These are phyloP conservation scores for Zygnema circumcarinatum DNA, from an alignment of 139 green algal species.

Conservation along the genomic window DNA sequence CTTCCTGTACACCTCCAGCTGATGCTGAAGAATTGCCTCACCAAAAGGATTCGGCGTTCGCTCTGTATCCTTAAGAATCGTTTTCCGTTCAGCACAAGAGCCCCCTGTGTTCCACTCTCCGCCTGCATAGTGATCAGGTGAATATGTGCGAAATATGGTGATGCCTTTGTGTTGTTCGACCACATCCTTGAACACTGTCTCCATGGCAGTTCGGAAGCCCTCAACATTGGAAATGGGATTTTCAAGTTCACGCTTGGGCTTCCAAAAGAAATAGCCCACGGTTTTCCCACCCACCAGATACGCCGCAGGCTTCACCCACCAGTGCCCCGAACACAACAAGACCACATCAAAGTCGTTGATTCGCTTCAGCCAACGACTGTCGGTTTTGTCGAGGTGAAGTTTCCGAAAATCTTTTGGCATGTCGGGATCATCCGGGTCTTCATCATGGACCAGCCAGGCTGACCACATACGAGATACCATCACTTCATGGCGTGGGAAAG, in stretches of 20 bases:
- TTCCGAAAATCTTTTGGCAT: neutral
- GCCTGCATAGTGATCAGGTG: slow-evolving; percentile 48
- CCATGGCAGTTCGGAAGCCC: slow-evolving; percentile 10
- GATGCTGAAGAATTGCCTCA: neutral
- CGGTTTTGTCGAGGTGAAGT: slow-evolving; percentile 32
- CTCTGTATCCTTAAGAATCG: neutral
- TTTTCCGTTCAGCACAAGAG: slow-evolving; percentile 15
- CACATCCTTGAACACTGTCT: slow-evolving; percentile 7
- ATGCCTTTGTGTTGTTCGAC: neutral
- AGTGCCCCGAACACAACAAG: slow-evolving; percentile 38
- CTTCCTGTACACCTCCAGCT: slow-evolving; percentile 17
- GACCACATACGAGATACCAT: slow-evolving; percentile 35
- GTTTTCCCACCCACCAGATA: neutral
- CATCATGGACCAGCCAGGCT: slow-evolving; percentile 27
- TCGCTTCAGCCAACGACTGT: neutral
- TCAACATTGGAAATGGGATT: slow-evolving; percentile 21
- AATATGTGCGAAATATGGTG: slow-evolving; percentile 46
- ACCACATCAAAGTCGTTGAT: slow-evolving; percentile 3
- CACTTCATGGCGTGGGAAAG: neutral
- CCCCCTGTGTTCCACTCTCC: slow-evolving; percentile 59
- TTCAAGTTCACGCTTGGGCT: neutral
- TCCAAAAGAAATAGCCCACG: slow-evolving; percentile 4
- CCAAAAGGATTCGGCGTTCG: slow-evolving; percentile 12
- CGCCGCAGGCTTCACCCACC: slow-evolving; percentile 27
- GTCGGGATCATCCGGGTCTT: neutral